Conservation (phyloP, 2,329 filamentous ascomycete species). For the Pyrenophora graminea region DNA sequence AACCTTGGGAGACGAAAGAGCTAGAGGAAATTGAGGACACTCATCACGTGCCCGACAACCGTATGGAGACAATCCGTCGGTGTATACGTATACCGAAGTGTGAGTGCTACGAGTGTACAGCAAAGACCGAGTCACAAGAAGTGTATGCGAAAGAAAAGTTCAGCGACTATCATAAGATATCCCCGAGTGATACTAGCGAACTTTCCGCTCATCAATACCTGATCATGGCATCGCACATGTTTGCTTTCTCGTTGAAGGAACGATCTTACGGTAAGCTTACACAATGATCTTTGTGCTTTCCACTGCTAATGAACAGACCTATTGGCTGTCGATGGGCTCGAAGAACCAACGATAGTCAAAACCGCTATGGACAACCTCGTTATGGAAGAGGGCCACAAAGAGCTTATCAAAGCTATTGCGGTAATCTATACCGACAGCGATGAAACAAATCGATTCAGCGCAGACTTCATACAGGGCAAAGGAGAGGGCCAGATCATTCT, state of each 20-base stretch:
- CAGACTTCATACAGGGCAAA: conserved; percentile 54
- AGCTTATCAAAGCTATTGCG: not conserved
- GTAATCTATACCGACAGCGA: not conserved
- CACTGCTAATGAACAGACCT: not conserved
- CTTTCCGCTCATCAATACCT: not conserved
- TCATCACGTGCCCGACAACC: not conserved
- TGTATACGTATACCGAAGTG: not conserved
- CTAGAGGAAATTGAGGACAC: no score
- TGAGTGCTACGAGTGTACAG: not conserved
- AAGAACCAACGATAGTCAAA: not conserved
- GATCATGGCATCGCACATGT: not conserved
- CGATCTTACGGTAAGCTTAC: not conserved
- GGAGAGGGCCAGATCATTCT: conserved; percentile 31
- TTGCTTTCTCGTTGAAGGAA: not conserved
- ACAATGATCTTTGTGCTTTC: not conserved
- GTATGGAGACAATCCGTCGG: not conserved
- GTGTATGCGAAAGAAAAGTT: not conserved
- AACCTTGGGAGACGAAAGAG: not conserved
- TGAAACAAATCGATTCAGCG: not conserved
- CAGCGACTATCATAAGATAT: not conserved
- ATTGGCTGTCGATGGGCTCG: not conserved
- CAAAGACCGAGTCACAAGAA: not conserved
- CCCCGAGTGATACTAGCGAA: not conserved
- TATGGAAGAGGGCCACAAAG: not conserved
- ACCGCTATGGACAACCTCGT: not conserved